Evolutionary conservation across 2,329 filamentous ascomycete genomes (phyloP).

Genomic region (Fusarium nelsonii): DNA sequence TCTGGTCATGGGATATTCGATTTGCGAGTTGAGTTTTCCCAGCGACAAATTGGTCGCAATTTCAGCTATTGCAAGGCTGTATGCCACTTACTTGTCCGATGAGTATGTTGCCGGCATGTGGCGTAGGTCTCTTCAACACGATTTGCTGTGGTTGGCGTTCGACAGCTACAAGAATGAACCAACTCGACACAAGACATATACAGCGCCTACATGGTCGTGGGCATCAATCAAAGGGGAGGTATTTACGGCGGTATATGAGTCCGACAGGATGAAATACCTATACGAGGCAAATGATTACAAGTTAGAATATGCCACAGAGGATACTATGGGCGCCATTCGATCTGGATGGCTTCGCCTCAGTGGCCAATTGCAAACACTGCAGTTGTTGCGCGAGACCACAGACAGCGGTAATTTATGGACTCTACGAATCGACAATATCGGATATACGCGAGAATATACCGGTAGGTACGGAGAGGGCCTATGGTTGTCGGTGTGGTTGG

Average conservation of each 20-base stretch:
- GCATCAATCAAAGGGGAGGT: background rate
- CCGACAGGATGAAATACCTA: background rate
- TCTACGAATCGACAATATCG: background rate
- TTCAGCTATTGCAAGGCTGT: background rate
- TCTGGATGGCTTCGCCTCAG: background rate
- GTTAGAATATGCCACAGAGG: background rate
- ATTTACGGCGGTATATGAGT: too few relatives aligned
- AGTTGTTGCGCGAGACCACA: background rate
- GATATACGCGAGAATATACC: background rate
- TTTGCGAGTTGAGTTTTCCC: background rate
- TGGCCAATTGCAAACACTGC: background rate
- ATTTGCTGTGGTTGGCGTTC: background rate
- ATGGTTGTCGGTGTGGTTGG: background rate
- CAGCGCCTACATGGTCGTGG: background rate
- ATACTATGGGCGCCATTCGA: background rate
- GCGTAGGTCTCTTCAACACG: background rate
- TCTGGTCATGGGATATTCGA: background rate
- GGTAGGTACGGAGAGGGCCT: too few relatives aligned
- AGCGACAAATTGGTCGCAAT: background rate
- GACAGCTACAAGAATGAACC: too few relatives aligned
- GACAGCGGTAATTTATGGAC: background rate
- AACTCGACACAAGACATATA: background rate
- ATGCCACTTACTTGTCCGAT: background rate
- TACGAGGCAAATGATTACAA: background rate
- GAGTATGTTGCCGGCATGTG: conserved; percentile 1